A percentile compares a stretch with the other conserved stretches of the same genome.
Evolutionary conservation across 2,329 filamentous ascomycete species (phyloP).

Genomic region (Fusarium sp.): DNA sequence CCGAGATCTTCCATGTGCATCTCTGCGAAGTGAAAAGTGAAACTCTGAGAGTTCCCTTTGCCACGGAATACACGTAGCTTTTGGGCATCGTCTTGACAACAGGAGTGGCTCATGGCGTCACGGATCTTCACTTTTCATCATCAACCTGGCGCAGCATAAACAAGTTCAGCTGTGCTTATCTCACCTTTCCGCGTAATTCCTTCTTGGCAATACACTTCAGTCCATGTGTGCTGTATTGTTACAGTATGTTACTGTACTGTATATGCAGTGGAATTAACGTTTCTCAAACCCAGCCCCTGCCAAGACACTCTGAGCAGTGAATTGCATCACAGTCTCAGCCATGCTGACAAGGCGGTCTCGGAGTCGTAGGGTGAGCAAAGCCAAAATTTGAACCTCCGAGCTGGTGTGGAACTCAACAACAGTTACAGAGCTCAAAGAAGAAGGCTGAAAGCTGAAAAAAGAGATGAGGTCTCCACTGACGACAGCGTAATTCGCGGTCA

Average conservation of each 20-base stretch:
- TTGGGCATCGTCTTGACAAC: slow-evolving; percentile 15
- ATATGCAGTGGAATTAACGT: slow-evolving; percentile 11
- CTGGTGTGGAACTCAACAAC: slow-evolving; percentile 1
- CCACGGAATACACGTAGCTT: slow-evolving; percentile 25
- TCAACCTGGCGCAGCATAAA: slow-evolving; percentile 19
- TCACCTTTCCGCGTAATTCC: slow-evolving; percentile 11
- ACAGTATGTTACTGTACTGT: not conserved
- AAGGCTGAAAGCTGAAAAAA: slow-evolving; percentile 10
- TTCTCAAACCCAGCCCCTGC: slow-evolving; percentile 39
- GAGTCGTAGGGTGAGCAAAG: slow-evolving; percentile 1
- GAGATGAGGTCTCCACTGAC: slow-evolving; percentile 12
- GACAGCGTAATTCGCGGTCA: slow-evolving; percentile 7
- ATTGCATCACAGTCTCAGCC: slow-evolving; percentile 38
- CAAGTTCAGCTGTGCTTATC: slow-evolving; percentile 17
- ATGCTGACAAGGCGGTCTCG: slow-evolving; percentile 12
- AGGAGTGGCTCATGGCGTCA: slow-evolving; percentile 33
- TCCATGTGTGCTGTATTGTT: slow-evolving; percentile 4
- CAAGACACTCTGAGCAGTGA: slow-evolving; percentile 33
- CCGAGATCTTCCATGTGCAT: slow-evolving; percentile 11
- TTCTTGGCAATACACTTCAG: slow-evolving; percentile 14
- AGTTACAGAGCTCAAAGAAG: not conserved
- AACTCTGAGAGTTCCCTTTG: slow-evolving; percentile 2
- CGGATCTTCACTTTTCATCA: slow-evolving; percentile 36
- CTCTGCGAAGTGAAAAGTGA: not conserved
- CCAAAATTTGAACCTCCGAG: not conserved